Evolutionary conservation across 2,329 filamentous ascomycete genomes (phyloP).

Genomic region (Annulohypoxylon truncatum): DNA sequence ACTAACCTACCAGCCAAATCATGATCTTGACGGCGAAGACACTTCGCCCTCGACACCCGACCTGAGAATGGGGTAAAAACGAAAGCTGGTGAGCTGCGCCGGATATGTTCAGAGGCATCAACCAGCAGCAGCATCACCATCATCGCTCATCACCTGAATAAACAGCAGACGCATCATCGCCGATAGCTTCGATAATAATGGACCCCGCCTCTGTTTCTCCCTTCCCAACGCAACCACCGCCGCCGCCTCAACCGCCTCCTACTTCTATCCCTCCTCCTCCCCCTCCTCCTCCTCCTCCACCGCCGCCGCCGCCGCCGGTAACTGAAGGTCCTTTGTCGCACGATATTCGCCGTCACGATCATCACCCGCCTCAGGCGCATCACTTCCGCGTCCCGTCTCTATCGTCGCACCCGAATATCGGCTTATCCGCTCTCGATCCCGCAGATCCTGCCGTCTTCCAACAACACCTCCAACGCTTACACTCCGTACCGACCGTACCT

Average conservation of each 20-base stretch:
- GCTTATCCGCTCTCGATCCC: conserved; percentile 56
- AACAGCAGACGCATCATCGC: conserved; percentile 24
- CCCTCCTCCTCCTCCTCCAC: background rate
- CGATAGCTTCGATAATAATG: conserved; percentile 40
- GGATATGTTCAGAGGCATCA: conserved; percentile 44
- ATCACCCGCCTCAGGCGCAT: conserved; percentile 30
- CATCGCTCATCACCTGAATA: background rate
- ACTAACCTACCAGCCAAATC: conserved; percentile 18
- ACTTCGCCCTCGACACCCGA: conserved; percentile 40
- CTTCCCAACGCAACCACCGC: conserved; percentile 36
- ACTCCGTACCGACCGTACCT: conserved; percentile 50
- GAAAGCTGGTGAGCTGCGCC: conserved; percentile 45
- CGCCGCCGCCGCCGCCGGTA: conserved; percentile 17
- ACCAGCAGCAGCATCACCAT: conserved; percentile 37
- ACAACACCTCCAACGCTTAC: conserved; percentile 51
- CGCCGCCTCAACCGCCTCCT: conserved; percentile 4
- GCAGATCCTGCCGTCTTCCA: conserved; percentile 52
- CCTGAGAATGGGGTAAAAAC: conserved; percentile 46
- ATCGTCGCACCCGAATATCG: conserved; percentile 52
- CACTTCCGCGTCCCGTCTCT: conserved; percentile 47
- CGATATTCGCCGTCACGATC: conserved; percentile 40
- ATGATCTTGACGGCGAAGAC: conserved; percentile 40
- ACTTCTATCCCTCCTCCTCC: background rate
- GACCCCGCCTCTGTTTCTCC: conserved; percentile 44
- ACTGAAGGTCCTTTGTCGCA: conserved; percentile 38